phyloP scores from a whole-genome alignment of 2,329 filamentous ascomycete species.

The Taxawa tesnikishii region DNA sequence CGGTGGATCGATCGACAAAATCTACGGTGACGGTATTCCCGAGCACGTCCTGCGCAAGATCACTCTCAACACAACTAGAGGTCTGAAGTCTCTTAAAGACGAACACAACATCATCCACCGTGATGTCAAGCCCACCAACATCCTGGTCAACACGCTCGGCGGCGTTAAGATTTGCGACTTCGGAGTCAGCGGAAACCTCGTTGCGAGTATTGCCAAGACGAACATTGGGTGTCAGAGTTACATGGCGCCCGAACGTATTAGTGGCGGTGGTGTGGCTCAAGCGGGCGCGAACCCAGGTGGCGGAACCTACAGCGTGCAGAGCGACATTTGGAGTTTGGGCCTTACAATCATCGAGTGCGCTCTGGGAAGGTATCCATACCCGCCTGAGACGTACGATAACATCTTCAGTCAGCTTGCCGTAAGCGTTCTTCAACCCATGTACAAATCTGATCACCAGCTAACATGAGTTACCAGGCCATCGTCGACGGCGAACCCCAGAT shows the following conservation, averaged over 20 bases:
- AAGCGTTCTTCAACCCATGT: constrained; percentile 32
- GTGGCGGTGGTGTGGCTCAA: constrained; percentile 67
- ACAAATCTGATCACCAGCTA: constrained; percentile 7
- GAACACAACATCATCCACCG: constrained; percentile 99
- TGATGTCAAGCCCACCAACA: constrained; percentile 98
- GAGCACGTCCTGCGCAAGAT: constrained; percentile 84
- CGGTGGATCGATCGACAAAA: constrained; percentile 90
- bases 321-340: constrained; percentile 93
- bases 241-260: constrained; percentile 95
- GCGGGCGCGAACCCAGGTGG: constrained; percentile 54
- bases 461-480: constrained; percentile 57
- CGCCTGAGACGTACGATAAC: constrained; percentile 92
- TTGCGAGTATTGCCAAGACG: constrained; percentile 94
- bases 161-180: constrained; percentile 99
- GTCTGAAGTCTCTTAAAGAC: constrained; percentile 86
- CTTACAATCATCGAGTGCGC: constrained; percentile 94
- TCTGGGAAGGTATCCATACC: constrained; percentile 88
- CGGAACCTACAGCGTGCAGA: constrained; percentile 94
- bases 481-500: constrained; percentile 93
- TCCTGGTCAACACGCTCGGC: constrained; percentile 76
- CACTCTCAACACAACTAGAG: constrained; percentile 77
- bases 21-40: constrained; percentile 82
- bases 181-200: constrained; percentile 89
- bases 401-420: constrained; percentile 97
- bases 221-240: constrained; percentile 99